Evolutionary conservation across 345 rosid species (phyloP).

Genomic region (Gossypium herbaceum): DNA sequence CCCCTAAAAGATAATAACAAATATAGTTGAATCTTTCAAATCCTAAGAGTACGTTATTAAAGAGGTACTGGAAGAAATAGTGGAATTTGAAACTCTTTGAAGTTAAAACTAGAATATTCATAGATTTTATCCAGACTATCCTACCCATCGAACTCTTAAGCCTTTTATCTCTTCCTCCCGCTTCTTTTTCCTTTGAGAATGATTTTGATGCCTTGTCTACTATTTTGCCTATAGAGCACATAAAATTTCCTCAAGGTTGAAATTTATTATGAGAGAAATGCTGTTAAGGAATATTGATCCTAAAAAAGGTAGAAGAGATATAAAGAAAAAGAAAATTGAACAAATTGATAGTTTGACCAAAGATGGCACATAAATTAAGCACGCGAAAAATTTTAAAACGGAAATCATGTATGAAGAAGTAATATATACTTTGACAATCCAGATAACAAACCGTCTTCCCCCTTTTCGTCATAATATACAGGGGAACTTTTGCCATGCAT

Average conservation of each 20-base stretch:
- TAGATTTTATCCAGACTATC: neutral
- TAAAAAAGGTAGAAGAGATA: neutral
- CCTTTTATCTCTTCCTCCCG: neutral
- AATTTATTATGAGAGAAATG: neutral
- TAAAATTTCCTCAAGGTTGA: neutral
- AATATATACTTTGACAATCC: conserved; percentile 74
- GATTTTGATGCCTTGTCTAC: neutral
- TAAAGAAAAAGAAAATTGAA: neutral
- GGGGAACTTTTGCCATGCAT: conserved; percentile 97
- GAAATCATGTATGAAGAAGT: neutral
- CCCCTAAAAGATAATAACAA: no score
- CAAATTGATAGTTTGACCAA: neutral
- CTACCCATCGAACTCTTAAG: neutral
- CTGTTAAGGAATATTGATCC: neutral
- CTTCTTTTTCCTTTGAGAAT: neutral
- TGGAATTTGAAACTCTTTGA: neutral
- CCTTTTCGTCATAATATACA: conserved; percentile 83
- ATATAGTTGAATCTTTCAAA: no score
- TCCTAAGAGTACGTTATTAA: no score
- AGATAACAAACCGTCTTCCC: conserved; percentile 70
- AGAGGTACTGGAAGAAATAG: neutral
- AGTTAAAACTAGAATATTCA: conserved; percentile 1
- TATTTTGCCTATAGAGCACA: neutral
- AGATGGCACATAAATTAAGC: neutral
- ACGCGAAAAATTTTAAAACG: neutral